Evolutionary conservation across 2,329 filamentous ascomycete species (phyloP), one percentile per base, ranked within the genome.

Genomic region (Xylariaceae sp.): DNA sequence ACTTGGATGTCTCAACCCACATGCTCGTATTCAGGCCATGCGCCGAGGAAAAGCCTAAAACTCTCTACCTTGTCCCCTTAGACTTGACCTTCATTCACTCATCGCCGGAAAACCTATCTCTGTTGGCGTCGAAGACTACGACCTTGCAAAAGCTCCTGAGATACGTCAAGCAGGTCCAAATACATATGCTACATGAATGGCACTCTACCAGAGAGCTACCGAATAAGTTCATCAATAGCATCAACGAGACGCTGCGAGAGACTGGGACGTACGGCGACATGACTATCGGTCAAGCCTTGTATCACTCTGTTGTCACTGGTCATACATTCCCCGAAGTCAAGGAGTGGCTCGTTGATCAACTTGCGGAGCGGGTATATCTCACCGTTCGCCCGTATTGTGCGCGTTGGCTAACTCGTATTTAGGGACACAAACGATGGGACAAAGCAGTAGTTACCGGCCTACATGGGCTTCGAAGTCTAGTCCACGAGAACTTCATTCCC

Each of bases 401-500:
- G 36, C n/a, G 33, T 17, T 45, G 22, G 47, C 47, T 57, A 50
- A 38, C 41, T 13, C 22, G 51, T 62, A 1, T 16, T 17, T 46
- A 94, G 87, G 91, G 91, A 0, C 89, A 96, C 63, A 97, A 96
- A 71, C 80, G 94, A 45, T 99, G 94, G 94, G 92, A 97, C 57
- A 95, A 93, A 64, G 87, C 89, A 6, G 88, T 95, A 2, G 79
- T 82, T 1, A 83, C 84, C 4, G 90, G 91, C 1, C 86, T 97
- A 17, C 85, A 89, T 54, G 87, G 84, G 48, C 78, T 97, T 10
- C 83, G 90, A 45, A 81, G 83, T 47, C 77, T 97, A 12, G 77
- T 91, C 0, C 92, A 96, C 64, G 87, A 96, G 65, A 92, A 95
- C 67, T 84, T 97, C 47, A 78, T 97, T 2, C 94, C 94, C 0